Percentiles rank a stretch among this genome's conserved stretches.
Evolutionary conservation across 106 monocot genomes (phyloP).

Genomic region (Apostasia shenzhenica): DNA sequence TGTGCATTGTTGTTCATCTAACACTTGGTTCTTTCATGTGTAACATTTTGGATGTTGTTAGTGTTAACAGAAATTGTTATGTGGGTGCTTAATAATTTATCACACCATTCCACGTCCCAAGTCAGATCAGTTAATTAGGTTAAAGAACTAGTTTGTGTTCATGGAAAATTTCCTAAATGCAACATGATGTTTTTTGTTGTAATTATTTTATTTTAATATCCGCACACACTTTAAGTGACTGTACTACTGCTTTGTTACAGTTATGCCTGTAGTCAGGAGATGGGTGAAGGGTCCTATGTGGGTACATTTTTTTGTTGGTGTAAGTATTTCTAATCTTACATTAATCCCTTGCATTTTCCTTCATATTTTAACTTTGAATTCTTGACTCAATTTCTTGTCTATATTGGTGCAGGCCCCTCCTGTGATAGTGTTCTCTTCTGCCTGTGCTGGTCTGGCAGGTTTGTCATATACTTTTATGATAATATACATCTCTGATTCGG

Average conservation of each 20-base stretch:
- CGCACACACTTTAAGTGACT: neutral
- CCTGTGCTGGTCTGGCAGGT: constrained; percentile 30
- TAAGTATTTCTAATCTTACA: constrained; percentile 27
- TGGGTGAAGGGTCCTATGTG: constrained; percentile 83
- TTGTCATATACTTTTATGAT: neutral
- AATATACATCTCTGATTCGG: no score
- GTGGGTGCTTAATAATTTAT: no score
- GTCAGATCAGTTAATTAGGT: no score
- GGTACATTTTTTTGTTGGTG: constrained; percentile 79
- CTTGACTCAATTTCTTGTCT: neutral
- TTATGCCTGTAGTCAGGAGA: constrained; percentile 73
- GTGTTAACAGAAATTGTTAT: no score
- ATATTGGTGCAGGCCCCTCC: constrained; percentile 17
- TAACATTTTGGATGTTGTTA: no score
- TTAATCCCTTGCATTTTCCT: neutral
- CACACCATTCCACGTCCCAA: no score
- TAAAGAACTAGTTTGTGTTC: no score
- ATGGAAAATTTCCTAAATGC: no score
- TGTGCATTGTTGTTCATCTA: no score
- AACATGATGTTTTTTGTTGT: neutral
- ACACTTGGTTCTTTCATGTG: no score
- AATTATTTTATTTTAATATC: neutral
- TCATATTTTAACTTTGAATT: no score
- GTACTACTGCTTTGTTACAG: constrained; percentile 29
- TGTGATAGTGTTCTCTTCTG: constrained; percentile 22